Evolutionary conservation across 768 basidiomycete genomes (phyloP).

Genomic region (Mycena olivaceomarginata): DNA sequence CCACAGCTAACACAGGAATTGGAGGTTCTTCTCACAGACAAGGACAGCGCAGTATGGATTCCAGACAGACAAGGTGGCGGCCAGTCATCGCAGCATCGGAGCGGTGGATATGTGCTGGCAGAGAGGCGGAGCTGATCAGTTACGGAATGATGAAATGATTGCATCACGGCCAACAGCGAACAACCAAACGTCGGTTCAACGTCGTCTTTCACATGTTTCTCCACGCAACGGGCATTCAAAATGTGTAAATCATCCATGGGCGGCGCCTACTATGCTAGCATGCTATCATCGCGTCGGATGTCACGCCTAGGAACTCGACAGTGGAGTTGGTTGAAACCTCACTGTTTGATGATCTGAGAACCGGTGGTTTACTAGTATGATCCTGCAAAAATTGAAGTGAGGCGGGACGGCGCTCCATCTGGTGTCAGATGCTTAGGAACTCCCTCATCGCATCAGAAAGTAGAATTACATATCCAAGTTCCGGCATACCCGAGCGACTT

Average conservation of each 20-base stretch:
- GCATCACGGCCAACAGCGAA: not conserved
- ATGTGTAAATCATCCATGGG: not conserved
- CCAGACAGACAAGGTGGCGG: not conserved
- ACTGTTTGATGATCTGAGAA: too few species aligned
- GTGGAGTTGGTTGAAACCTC: not conserved
- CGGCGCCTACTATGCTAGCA: not conserved
- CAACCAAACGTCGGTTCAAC: not conserved
- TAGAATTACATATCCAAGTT: too few species aligned
- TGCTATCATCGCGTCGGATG: not conserved
- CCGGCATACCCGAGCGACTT: too few species aligned
- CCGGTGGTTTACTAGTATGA: too few species aligned
- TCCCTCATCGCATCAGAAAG: too few species aligned
- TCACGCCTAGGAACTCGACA: constrained; percentile 1
- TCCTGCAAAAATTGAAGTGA: not conserved
- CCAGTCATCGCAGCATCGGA: not conserved
- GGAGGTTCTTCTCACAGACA: not conserved
- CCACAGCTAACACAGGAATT: not conserved
- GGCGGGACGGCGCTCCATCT: too few species aligned
- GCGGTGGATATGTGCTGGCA: not conserved
- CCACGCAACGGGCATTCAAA: not conserved
- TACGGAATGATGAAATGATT: not conserved
- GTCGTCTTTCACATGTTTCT: not conserved
- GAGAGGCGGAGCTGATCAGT: not conserved
- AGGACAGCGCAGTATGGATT: not conserved
- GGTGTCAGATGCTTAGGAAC: too few species aligned